A percentile compares a stretch with the other conserved stretches of the same genome.
phyloP scores from a whole-genome alignment of 768 basidiomycete species.

The Suillus bovinus region DNA sequence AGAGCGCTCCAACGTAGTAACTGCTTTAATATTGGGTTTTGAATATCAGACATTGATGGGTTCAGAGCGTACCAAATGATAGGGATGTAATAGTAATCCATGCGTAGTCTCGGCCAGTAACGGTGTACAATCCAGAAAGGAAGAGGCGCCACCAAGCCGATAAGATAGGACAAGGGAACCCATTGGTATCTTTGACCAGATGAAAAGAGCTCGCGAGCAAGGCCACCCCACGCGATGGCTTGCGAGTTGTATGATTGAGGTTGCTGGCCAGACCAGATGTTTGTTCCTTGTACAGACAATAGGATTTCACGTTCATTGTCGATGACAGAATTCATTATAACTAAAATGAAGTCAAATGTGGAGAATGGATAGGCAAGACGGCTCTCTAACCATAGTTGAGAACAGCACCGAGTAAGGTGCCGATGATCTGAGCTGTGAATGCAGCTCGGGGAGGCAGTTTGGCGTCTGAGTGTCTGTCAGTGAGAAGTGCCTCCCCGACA shows the following conservation, averaged over 20 bases:
- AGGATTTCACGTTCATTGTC: slow-evolving; percentile 49
- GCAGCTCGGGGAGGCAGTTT: slow-evolving; percentile 67
- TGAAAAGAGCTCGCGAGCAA: slow-evolving; percentile 36
- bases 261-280: slow-evolving; percentile 34
- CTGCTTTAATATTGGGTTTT: slow-evolving; percentile 11
- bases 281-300: slow-evolving; percentile 54
- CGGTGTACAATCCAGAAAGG: slow-evolving; percentile 43
- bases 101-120: slow-evolving; percentile 32
- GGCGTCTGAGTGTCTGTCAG: slow-evolving; percentile 39
- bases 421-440: slow-evolving; percentile 57
- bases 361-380: background rate
- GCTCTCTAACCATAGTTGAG: slow-evolving; percentile 42
- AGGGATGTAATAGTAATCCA: slow-evolving; percentile 31
- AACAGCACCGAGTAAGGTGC: slow-evolving; percentile 54
- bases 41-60: background rate
- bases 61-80: slow-evolving; percentile 25
- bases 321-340: slow-evolving; percentile 62
- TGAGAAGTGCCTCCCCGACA: slow-evolving; percentile 17
- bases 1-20: slow-evolving; percentile 20
- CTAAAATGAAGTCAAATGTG: slow-evolving; percentile 25
- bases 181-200: slow-evolving; percentile 35
- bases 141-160: slow-evolving; percentile 37
- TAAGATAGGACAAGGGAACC: slow-evolving; percentile 38
- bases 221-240: slow-evolving; percentile 42
- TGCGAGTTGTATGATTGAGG: slow-evolving; percentile 32